phyloP scores from a whole-genome alignment of 768 basidiomycete genomes.

The Rossbeevera mucosa region DNA sequence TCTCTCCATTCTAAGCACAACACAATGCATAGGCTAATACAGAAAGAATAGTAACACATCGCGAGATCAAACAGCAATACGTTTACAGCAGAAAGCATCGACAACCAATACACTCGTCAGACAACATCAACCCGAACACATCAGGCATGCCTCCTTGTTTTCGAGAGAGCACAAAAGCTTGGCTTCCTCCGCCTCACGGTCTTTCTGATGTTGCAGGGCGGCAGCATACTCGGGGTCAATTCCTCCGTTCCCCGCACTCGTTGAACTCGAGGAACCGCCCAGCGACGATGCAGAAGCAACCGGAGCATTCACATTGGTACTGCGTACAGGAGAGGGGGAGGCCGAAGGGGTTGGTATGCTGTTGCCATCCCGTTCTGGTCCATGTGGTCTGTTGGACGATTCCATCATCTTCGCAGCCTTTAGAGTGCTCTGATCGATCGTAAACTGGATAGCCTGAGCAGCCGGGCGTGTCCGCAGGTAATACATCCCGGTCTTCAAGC shows the following conservation, averaged over 20 bases:
- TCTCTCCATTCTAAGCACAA: constrained; percentile 6
- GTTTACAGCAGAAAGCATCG: constrained; percentile 1
- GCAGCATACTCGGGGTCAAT: constrained; percentile 72
- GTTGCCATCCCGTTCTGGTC: constrained; percentile 11
- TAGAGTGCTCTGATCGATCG: constrained; percentile 78
- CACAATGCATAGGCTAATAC: constrained; percentile 16
- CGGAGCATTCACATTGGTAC: constrained; percentile 32
- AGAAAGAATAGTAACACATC: neutral
- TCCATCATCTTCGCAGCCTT: constrained; percentile 45
- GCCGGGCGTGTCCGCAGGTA: constrained; percentile 94
- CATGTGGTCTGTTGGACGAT: constrained; percentile 15
- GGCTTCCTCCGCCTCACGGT: constrained; percentile 75
- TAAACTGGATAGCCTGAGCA: constrained; percentile 96
- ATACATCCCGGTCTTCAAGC: constrained; percentile 97
- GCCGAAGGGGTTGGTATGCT: constrained; percentile 24
- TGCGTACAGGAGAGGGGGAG: constrained; percentile 23
- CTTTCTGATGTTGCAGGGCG: constrained; percentile 64
- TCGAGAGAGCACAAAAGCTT: constrained; percentile 81
- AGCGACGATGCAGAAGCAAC: constrained; percentile 22
- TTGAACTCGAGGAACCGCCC: constrained; percentile 9
- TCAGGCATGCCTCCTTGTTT: constrained; percentile 91
- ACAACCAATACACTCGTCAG: neutral
- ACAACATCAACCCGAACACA: constrained; percentile 74
- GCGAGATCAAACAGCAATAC: neutral
- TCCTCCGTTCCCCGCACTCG: constrained; percentile 35